Conservation (phyloP, 495 filamentous ascomycete genomes). For the Pseudoneurospora amorphoporcata region DNA sequence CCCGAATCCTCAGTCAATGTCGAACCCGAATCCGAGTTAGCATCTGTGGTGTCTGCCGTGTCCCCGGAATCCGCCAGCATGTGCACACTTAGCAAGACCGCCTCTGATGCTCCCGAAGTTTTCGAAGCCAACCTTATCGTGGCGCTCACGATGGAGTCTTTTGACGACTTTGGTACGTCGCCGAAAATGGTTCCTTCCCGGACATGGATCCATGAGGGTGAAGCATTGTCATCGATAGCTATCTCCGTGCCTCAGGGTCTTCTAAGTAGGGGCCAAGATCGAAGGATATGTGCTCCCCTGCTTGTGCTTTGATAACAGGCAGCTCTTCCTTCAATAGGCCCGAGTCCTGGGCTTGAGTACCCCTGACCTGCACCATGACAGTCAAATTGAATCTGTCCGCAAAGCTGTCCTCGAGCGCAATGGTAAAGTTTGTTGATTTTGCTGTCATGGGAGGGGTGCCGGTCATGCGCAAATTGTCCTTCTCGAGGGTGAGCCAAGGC, state of each 20-base stretch:
- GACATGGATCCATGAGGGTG: constrained; percentile 55
- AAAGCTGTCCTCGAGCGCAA: constrained; percentile 54
- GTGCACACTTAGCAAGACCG: constrained; percentile 40
- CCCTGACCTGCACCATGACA: constrained; percentile 45
- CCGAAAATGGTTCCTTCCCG: constrained; percentile 49
- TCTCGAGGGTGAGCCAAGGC: constrained; percentile 60
- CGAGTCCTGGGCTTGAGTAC: constrained; percentile 1
- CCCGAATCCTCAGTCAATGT: neutral
- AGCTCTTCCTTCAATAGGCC: constrained; percentile 29
- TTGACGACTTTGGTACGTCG: constrained; percentile 39
- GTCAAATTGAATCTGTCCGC: constrained; percentile 53
- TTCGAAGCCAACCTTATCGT: constrained; percentile 41
- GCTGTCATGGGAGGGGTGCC: constrained; percentile 52
- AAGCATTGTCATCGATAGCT: constrained; percentile 38
- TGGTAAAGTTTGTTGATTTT: constrained; percentile 50
- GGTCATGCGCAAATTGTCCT: constrained; percentile 47
- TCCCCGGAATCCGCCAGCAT: constrained; percentile 22
- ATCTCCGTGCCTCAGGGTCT: constrained; percentile 43
- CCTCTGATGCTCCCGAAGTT: constrained; percentile 30
- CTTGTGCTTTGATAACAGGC: constrained; percentile 40
- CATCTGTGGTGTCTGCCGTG: constrained; percentile 1
- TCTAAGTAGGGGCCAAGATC: constrained; percentile 48
- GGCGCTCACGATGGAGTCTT: constrained; percentile 31
- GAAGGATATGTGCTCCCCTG: constrained; percentile 56
- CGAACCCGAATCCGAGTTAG: neutral